A percentile compares a stretch with the other conserved stretches of the same genome.
Conservation (phyloP, 768 basidiomycete genomes). For the Lanmaoa pseudosensibilis region DNA sequence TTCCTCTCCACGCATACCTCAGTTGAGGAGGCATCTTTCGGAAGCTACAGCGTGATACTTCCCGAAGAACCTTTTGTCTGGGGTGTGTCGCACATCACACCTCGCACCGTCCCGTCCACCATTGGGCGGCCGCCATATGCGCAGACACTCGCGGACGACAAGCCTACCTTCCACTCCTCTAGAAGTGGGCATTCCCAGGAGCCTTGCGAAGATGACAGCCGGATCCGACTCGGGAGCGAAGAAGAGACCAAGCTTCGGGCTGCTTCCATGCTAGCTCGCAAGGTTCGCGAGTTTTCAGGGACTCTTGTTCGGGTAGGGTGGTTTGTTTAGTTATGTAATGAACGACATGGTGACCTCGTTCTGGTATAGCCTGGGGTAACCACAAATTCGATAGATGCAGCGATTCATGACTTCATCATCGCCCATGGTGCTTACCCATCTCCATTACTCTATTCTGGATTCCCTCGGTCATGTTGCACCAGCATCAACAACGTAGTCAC, state of each 20-base stretch:
- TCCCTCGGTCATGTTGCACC: slow-evolving; percentile 51
- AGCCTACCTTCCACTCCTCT: neutral
- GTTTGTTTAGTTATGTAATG: no score
- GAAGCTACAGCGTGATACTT: slow-evolving; percentile 59
- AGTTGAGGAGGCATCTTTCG: slow-evolving; percentile 38
- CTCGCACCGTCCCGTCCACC: slow-evolving; percentile 53
- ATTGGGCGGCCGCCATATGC: slow-evolving; percentile 60
- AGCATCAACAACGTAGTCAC: slow-evolving; percentile 86
- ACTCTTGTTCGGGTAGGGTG: slow-evolving; percentile 54
- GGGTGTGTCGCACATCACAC: slow-evolving; percentile 61
- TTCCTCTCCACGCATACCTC: slow-evolving; percentile 1
- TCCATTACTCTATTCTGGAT: slow-evolving; percentile 68
- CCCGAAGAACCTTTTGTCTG: slow-evolving; percentile 64
- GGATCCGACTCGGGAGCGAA: slow-evolving; percentile 51
- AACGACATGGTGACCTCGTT: neutral
- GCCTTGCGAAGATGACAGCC: slow-evolving; percentile 29
- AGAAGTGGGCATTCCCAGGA: neutral
- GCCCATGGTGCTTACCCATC: slow-evolving; percentile 80
- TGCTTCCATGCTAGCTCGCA: slow-evolving; percentile 56
- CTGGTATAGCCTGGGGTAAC: slow-evolving; percentile 60
- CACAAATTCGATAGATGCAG: slow-evolving; percentile 71
- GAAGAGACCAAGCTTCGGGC: slow-evolving; percentile 53
- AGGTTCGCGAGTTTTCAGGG: slow-evolving; percentile 55
- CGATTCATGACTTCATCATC: slow-evolving; percentile 71
- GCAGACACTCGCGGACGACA: slow-evolving; percentile 8